phyloP scores from a whole-genome alignment of 2,329 filamentous ascomycete genomes.

The Exophiala oligosperma region DNA sequence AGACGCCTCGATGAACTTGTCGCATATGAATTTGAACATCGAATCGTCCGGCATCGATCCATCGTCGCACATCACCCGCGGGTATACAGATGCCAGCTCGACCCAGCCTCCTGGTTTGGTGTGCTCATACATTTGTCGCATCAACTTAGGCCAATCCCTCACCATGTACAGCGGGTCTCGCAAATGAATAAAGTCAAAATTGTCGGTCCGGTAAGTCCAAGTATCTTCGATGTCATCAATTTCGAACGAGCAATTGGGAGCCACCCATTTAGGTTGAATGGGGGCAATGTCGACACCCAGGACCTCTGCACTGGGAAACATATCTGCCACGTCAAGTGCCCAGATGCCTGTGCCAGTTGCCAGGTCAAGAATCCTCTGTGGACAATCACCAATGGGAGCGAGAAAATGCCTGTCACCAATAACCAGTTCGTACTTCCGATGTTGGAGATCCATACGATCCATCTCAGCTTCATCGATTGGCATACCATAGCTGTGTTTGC shows the following conservation, averaged over 20 bases:
- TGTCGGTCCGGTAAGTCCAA: slow-evolving; percentile 33
- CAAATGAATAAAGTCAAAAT: slow-evolving; percentile 36
- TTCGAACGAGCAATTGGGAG: slow-evolving; percentile 35
- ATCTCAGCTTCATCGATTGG: slow-evolving; percentile 23
- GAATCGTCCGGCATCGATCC: slow-evolving; percentile 33
- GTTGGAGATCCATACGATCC: slow-evolving; percentile 24
- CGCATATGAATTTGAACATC: slow-evolving; percentile 33
- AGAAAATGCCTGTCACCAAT: slow-evolving; percentile 22
- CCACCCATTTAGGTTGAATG: slow-evolving; percentile 47
- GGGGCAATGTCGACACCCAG: slow-evolving; percentile 51
- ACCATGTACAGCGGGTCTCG: slow-evolving; percentile 16
- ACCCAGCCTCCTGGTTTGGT: slow-evolving; percentile 35
- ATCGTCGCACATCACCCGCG: slow-evolving; percentile 31
- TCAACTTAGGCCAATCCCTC: slow-evolving; percentile 27
- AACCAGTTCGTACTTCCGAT: slow-evolving; percentile 19
- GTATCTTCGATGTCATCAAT: slow-evolving; percentile 37
- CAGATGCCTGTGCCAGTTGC: slow-evolving; percentile 24
- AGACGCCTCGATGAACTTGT: slow-evolving; percentile 31
- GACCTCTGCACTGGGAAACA: slow-evolving; percentile 42
- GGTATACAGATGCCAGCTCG: slow-evolving; percentile 30
- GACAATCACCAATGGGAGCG: slow-evolving; percentile 18
- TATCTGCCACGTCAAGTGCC: slow-evolving; percentile 38
- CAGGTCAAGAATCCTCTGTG: slow-evolving; percentile 24
- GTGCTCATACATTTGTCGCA: slow-evolving; percentile 28
- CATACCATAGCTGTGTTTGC: slow-evolving; percentile 22